Evolutionary conservation across 306 rosid genomes (phyloP).

Genomic region (Citrullus mucosospermus): DNA sequence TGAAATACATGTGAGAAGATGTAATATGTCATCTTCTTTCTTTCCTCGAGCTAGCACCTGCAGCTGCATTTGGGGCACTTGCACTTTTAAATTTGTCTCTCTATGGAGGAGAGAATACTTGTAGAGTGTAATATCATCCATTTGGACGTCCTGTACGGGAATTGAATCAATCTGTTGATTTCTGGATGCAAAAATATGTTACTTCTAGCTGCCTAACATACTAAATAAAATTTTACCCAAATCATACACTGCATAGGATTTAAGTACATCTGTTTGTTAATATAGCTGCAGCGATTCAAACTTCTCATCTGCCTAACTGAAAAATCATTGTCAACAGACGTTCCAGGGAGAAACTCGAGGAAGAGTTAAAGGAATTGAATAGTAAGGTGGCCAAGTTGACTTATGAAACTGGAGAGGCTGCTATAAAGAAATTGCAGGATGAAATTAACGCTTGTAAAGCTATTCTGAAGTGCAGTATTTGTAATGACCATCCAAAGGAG

Average conservation of each 20-base stretch:
- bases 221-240: not conserved
- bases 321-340: constrained; percentile 36
- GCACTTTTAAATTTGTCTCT: not conserved
- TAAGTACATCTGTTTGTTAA: not conserved
- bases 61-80: not conserved
- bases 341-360: constrained; percentile 56
- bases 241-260: not conserved
- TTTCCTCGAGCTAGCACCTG: not conserved
- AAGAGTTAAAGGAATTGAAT: constrained; percentile 54
- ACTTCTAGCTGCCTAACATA: not conserved
- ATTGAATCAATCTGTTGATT: not conserved
- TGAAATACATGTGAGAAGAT: not conserved
- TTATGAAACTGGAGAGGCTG: constrained; percentile 68
- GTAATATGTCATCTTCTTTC: not conserved
- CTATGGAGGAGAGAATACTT: not conserved
- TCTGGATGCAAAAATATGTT: not conserved
- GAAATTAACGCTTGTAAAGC: constrained; percentile 71
- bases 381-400: constrained; percentile 47
- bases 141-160: not conserved
- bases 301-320: constrained; percentile 9
- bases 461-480: constrained; percentile 82
- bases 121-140: not conserved
- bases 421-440: constrained; percentile 70
- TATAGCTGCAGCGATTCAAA: not conserved
- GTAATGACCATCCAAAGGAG: constrained; percentile 96